Evolutionary conservation across 371 early-diverging fungal species (phyloP), one percentile per base, ranked within the genome.

Genomic region (Apophysomyces sp.): DNA sequence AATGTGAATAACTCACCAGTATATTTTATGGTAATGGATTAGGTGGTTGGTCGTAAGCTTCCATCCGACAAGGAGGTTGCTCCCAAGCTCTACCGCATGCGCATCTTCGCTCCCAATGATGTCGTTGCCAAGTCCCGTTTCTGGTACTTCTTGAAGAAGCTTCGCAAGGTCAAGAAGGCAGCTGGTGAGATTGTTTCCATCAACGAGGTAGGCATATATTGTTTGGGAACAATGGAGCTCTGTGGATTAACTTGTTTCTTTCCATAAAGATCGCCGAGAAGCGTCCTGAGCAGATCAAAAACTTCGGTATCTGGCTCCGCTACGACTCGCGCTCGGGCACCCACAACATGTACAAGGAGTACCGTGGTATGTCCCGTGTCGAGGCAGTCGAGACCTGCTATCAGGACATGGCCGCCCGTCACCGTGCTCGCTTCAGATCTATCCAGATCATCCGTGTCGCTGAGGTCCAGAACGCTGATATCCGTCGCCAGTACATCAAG

Each of bases 281-380:
- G 86, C 90, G 89, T 74, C 95, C 96, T 68, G 79, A 86, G 57
- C 85, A 86, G 76, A 94, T 98, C 82, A 99, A 99, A 93, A 99
- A 97, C 94, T 99, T 90, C 78, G 99, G 99, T 73, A 94, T 99
- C 89, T 97, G 94, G 94, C 92, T 99, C 73, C 95, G 97, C 72
- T 99, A 99, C 89, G 95, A 98, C 86, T 97, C 98, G 63, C 97
- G 98, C 83, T 97, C 96, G 58, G 98, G 98, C 68, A 95, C 98
- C 66, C 98, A 99, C 93, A 99, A 99, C 93, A 98, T 99, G 96
- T 99, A 99, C 93, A 99, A 99, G 94, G 99, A 99, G 88, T 98
- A 98, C 94, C 94, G 99, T 76, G 98, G 96, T 77, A 81, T 98
- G 80, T 84, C 90, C 76, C 93, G 99, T 77, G 81, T 85, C 52